Evolutionary conservation across 2,329 filamentous ascomycete species (phyloP).

Genomic region (Aspergillus bombycis): DNA sequence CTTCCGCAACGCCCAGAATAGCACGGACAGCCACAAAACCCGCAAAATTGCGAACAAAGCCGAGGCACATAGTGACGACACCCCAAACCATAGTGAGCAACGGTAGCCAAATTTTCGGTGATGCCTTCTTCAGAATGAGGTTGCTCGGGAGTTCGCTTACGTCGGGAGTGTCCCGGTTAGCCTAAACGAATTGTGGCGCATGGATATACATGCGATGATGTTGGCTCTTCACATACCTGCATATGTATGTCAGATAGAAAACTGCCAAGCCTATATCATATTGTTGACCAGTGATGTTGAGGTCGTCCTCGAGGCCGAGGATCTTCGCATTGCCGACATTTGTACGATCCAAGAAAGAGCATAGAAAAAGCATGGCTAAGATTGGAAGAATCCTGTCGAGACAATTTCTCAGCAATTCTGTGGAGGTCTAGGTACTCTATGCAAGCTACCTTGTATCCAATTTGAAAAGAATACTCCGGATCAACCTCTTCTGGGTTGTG

Average conservation of each 20-base stretch:
- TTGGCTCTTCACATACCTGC: slow-evolving; percentile 50
- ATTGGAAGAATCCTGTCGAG: slow-evolving; percentile 60
- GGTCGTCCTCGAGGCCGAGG: slow-evolving; percentile 61
- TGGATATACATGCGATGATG: background rate
- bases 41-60: slow-evolving; percentile 44
- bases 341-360: slow-evolving; percentile 69
- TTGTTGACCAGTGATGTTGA: slow-evolving; percentile 62
- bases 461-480: slow-evolving; percentile 55
- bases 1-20: slow-evolving; percentile 65
- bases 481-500: slow-evolving; percentile 34
- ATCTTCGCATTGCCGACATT: slow-evolving; percentile 74
- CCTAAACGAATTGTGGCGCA: background rate
- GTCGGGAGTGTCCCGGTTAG: too few relatives aligned
- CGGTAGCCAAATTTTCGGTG: slow-evolving; percentile 64
- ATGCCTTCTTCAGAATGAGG: slow-evolving; percentile 63
- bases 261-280: slow-evolving; percentile 67
- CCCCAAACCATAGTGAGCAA: slow-evolving; percentile 62
- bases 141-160: slow-evolving; percentile 67
- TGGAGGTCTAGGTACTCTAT: background rate
- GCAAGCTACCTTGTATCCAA: slow-evolving; percentile 53
- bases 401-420: background rate
- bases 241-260: slow-evolving; percentile 63
- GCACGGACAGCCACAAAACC: slow-evolving; percentile 66
- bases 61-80: slow-evolving; percentile 52
- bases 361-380: slow-evolving; percentile 67